Conservation (phyloP, 208 protist genomes). For the Balamuthia mandrillaris region DNA sequence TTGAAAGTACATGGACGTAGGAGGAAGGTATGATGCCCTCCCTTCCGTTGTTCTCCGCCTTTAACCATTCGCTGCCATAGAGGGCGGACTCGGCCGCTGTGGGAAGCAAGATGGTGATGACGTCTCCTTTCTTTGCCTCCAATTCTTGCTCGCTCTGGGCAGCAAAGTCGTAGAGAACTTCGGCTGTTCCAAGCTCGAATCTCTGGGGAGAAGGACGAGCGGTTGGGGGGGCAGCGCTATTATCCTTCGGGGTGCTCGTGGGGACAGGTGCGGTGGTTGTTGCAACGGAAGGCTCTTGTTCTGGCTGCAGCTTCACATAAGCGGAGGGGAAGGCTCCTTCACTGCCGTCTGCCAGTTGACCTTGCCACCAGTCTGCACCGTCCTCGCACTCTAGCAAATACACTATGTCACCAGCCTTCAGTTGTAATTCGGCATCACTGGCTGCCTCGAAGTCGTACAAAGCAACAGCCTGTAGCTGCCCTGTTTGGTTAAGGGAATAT, state of each 20-base stretch:
- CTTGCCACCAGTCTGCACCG: neutral
- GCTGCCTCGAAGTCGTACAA: neutral
- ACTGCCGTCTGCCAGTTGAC: neutral
- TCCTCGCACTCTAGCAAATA: neutral
- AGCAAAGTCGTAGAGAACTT: neutral
- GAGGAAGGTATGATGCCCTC: neutral
- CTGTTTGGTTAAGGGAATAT: too few species aligned
- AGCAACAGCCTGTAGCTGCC: neutral
- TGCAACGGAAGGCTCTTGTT: too few species aligned
- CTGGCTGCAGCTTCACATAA: neutral
- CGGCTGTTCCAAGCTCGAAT: too few species aligned
- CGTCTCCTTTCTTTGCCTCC: neutral
- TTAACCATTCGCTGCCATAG: neutral
- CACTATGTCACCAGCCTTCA: neutral
- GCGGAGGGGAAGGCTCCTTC: neutral
- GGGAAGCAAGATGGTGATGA: neutral
- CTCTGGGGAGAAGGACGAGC: too few species aligned
- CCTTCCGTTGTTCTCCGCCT: neutral
- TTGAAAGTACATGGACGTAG: neutral
- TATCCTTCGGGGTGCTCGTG: too few species aligned
- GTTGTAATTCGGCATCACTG: neutral
- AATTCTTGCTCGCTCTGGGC: neutral
- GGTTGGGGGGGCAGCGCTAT: too few species aligned
- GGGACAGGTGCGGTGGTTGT: too few species aligned
- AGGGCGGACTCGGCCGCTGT: neutral